Evolutionary conservation across 106 monocot species (phyloP).

Genomic region (Dioscorea alata): DNA sequence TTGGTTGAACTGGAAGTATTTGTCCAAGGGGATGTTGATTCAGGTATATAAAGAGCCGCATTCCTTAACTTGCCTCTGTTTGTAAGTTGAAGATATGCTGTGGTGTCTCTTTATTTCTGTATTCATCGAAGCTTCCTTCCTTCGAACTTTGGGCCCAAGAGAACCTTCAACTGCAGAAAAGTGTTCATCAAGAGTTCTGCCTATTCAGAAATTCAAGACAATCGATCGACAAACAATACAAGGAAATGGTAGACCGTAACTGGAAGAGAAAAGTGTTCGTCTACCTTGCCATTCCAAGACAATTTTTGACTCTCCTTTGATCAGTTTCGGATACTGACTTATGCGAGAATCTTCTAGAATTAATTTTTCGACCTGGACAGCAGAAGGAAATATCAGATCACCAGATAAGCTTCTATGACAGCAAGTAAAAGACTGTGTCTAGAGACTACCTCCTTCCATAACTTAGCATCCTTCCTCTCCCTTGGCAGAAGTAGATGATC

Average conservation of each 20-base stretch:
- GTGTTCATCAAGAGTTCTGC: not conserved
- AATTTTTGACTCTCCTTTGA: constrained; percentile 88
- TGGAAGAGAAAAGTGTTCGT: not conserved
- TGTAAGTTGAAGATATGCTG: not conserved
- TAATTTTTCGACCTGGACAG: constrained; percentile 71
- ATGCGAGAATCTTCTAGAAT: constrained; percentile 91
- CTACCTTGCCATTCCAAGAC: constrained; percentile 94
- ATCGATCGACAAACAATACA: not conserved
- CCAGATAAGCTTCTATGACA: too few relatives aligned
- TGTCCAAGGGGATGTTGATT: not conserved
- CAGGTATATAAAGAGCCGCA: not conserved
- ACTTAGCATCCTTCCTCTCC: constrained; percentile 55
- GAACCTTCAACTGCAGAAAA: constrained; percentile 24
- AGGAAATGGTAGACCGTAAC: not conserved
- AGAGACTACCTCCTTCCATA: constrained; percentile 87
- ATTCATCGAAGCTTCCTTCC: constrained; percentile 13
- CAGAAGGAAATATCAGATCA: not conserved
- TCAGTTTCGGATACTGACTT: constrained; percentile 81
- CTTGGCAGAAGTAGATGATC: constrained; percentile 76
- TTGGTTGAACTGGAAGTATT: too few relatives aligned
- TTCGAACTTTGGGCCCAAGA: constrained; percentile 28
- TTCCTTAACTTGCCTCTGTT: not conserved
- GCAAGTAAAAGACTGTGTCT: not conserved
- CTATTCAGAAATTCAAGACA: not conserved
- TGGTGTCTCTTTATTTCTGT: not conserved